Conservation (phyloP, 2,329 filamentous ascomycete genomes). For the Neofusicoccum kwambonambiense region DNA sequence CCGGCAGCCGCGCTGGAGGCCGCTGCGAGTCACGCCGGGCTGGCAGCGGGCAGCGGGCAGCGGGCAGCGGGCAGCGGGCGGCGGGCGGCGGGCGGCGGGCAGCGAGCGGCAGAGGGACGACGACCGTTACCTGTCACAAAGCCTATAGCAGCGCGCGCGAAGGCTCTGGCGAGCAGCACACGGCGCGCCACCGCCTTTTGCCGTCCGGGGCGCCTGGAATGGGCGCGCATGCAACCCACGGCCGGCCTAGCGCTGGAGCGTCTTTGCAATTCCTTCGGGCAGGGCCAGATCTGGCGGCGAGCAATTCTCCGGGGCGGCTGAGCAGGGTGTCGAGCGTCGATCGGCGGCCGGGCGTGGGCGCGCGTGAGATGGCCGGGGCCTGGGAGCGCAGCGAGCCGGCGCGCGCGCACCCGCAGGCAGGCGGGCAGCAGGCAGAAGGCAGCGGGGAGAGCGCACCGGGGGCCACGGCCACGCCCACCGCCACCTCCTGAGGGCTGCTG, state of each 20-base stretch:
- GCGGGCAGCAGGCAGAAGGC: neutral
- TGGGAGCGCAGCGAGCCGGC: neutral
- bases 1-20: constrained; percentile 31
- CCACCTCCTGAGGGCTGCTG: constrained; percentile 17
- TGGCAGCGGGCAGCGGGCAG: neutral
- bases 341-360: neutral
- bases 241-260: neutral
- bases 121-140: constrained; percentile 38
- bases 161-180: constrained; percentile 9
- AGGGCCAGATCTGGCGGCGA: constrained; percentile 14
- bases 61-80: too few species aligned
- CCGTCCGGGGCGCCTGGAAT: constrained; percentile 14
- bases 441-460: neutral
- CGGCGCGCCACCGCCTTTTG: constrained; percentile 23
- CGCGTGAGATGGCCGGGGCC: constrained; percentile 1
- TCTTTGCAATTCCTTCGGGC: constrained; percentile 3
- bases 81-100: too few species aligned
- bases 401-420: neutral
- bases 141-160: constrained; percentile 18
- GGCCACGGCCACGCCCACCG: neutral
- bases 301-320: constrained; percentile 17
- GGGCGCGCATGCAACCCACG: neutral
- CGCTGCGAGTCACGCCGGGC: constrained; percentile 23
- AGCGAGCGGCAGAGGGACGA: neutral
- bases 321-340: constrained; percentile 6